Base-by-base conservation (phyloP, 2,329 filamentous ascomycete genomes). In the Lasiodiplodia sp. region DNA sequence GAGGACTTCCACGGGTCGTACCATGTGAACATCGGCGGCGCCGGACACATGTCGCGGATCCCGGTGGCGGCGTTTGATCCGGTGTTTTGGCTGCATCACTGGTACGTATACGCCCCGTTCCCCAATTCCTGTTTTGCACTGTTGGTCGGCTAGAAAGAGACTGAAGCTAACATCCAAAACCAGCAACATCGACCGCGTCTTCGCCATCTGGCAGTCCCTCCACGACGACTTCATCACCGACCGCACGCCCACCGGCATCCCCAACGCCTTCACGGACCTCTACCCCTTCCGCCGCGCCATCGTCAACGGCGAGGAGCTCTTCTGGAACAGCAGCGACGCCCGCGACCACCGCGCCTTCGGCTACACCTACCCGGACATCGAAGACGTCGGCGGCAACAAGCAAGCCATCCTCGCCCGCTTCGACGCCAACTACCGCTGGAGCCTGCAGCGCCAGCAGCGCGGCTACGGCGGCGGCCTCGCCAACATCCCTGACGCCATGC, bases 271-370 rank as follows among this genome's bases (percentile, higher is more conserved):
- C 18, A 47, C 44, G 7, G 11, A 47, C 44, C 44, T 47, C 44
- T 47, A 47, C 44, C 44, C 44, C 44, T 47, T 47, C 44, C 44
- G 44, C 44, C 44, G 44, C 44, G 44, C 44, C 44, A 47, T 47
- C n/a, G n/a, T 47, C 44, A 47, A 47, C n/a, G 44, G 44, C 44
- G 18, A 47, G 44, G n/a, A 7, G 18, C 7, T 3, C 18, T 47
- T 47, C 44, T 47, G 44, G 44, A 47, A 8, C 44, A 21, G 18
- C 44, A 11, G 18, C 18, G 44, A 47, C 18, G n/a, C 44, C 12
- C 44, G 44, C 44, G 44, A 47, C 44, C n/a, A 18, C 12, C 44
- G 44, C 18, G 1, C 2, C 0, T 47, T 47, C 44, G 44, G 44
- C 12, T 47, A 47, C 44, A 47, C 44, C 4, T 47, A 47, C 12